phyloP scores from a whole-genome alignment of 768 basidiomycete species.

The Coprinopsis cinerea region DNA sequence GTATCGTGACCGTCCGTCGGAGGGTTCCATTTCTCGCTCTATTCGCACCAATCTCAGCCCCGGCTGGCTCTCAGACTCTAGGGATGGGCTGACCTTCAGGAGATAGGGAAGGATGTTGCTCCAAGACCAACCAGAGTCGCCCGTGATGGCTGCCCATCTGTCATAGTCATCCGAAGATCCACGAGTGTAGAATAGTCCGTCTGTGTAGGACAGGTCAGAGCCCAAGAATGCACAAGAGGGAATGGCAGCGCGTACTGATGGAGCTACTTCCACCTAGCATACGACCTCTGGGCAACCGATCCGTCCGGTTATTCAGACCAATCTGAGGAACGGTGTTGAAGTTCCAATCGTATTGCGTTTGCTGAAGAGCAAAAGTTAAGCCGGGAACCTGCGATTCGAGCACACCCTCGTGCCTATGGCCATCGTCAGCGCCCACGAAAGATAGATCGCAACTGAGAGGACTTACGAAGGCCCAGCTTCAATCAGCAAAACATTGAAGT shows the following conservation, averaged over 20 bases:
- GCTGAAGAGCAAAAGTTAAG: background rate
- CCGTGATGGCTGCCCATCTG: conserved; percentile 14
- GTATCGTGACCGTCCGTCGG: conserved; percentile 28
- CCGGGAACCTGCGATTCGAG: background rate
- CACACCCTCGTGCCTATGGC: conserved; percentile 7
- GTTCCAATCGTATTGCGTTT: conserved; percentile 24
- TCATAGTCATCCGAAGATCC: conserved; percentile 20
- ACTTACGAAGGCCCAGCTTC: conserved; percentile 24
- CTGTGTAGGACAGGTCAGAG: conserved; percentile 6
- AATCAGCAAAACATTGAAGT: conserved; percentile 6
- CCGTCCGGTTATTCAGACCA: conserved; percentile 17
- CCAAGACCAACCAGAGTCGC: conserved; percentile 25
- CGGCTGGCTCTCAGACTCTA: background rate
- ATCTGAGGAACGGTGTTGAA: conserved; percentile 22
- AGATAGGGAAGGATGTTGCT: conserved; percentile 18
- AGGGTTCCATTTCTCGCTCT: conserved; percentile 21
- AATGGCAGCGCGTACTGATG: conserved; percentile 5
- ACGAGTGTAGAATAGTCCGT: conserved; percentile 21
- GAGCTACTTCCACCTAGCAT: conserved; percentile 28
- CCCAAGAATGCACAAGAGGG: background rate
- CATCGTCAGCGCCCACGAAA: background rate
- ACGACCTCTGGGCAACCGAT: conserved; percentile 19
- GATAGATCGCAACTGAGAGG: background rate
- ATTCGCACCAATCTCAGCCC: background rate
- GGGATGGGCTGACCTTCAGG: conserved; percentile 17